These are phyloP conservation scores for Suillus cothurnatus DNA, from an alignment of 768 basidiomycete genomes.

Conservation along the genomic window DNA sequence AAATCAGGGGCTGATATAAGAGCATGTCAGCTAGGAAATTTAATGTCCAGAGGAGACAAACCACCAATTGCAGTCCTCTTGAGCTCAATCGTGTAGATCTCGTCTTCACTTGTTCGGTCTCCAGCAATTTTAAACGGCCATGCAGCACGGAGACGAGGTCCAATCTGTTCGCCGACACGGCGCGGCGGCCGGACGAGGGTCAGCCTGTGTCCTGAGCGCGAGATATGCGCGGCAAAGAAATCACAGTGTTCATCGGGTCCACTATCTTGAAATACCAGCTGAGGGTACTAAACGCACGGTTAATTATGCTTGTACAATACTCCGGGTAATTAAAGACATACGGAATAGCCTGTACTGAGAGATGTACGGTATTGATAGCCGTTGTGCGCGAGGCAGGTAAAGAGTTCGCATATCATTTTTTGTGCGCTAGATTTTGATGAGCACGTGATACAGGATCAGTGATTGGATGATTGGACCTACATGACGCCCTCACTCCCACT, in stretches of 20 bases:
- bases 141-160: conserved; percentile 38
- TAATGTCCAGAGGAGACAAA: conserved; percentile 10
- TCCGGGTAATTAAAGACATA: conserved; percentile 31
- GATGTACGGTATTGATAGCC: conserved; percentile 72
- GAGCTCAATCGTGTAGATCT: conserved; percentile 57
- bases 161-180: conserved; percentile 40
- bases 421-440: conserved; percentile 47
- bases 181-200: conserved; percentile 45
- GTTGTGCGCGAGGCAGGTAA: conserved; percentile 57
- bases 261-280: conserved; percentile 65
- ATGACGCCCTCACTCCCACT: conserved; percentile 52
- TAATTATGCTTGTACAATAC: conserved; percentile 11
- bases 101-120: conserved; percentile 49
- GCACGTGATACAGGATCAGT: neutral
- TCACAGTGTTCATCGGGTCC: conserved; percentile 48
- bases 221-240: conserved; percentile 70
- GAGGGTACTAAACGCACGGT: conserved; percentile 48
- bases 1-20: conserved; percentile 40
- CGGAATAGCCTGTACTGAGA: conserved; percentile 57
- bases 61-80: conserved; percentile 44
- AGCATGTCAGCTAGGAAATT: conserved; percentile 5
- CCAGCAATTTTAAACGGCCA: conserved; percentile 46
- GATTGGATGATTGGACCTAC: conserved; percentile 38
- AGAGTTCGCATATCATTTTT: conserved; percentile 61
- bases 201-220: conserved; percentile 59